Evolutionary conservation across 306 rosid genomes (phyloP), one percentile per base, ranked within the genome.

Genomic region (Sicyos baderoa): DNA sequence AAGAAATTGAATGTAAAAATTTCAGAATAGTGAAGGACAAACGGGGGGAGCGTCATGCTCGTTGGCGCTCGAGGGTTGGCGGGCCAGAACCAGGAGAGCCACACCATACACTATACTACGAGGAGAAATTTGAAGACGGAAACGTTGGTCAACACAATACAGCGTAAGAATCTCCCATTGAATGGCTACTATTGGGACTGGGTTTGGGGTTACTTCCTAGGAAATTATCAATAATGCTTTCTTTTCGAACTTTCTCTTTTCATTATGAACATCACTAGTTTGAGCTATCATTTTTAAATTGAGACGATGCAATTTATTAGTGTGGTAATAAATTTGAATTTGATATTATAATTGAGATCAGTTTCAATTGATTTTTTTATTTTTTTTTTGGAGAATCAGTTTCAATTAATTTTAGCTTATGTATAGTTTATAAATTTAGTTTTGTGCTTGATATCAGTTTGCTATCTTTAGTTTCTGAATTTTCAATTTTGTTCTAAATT

Each of bases 1-100:
- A 58, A 54, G 51, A 71, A 67, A 73, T 32, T 62, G 48, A 75
- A 51, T 73, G 29, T 35, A 66, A 18, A 71, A 50, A 13, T 10
- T 79, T 22, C 21, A 25, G 54, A 49, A 25, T 55, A 52, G n/a
- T 21, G 67, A 23, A 71, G 17, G 16, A 19, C 32, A 57, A 21
- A 23, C 47, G 42, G 71, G 68, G 71, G 68, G 49, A 65, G 71
- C 71, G 12, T 22, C 13, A 22, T 6, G 71, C 54, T 65, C 40
- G 14, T 47, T 3, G 71, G 71, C 17, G 42, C 71, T 65, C 54
- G 71, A 45, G 53, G 42, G 71, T 45, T 13, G 13, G n/a, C 35
- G 32, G 32, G 21, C 35, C 54, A 21, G 71, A 37, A 65, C 40
- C 54, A 65, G 71, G 42, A 65, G 55, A 65, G 55, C 21, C 71